Percentiles rank a stretch among this genome's conserved stretches.
These are phyloP conservation scores for Parietichytrium sp. DNA, from an alignment of 108 stramenopile genomes.

Conservation along the genomic window DNA sequence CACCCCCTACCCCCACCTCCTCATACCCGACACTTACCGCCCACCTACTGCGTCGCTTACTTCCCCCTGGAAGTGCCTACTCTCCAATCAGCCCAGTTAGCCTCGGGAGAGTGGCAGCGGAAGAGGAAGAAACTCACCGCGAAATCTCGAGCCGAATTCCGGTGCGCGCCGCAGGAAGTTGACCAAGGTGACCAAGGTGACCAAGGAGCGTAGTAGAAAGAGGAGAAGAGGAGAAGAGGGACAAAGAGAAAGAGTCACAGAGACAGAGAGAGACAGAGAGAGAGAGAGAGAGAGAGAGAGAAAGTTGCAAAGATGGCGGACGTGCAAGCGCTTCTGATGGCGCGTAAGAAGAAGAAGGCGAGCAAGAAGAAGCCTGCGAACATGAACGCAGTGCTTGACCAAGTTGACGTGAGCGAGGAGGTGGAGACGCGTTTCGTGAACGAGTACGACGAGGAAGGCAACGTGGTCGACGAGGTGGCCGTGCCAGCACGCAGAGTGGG, in stretches of 20 bases:
- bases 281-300: neutral
- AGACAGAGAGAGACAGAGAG: neutral
- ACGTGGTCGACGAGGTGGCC: neutral
- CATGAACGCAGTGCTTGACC: no score
- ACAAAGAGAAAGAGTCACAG: neutral
- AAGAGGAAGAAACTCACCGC: no score
- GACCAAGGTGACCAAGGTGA: no score
- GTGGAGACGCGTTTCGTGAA: neutral
- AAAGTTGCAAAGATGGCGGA: neutral
- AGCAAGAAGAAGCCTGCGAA: neutral
- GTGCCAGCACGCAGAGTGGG: neutral
- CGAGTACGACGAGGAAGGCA: neutral
- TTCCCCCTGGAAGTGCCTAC: no score
- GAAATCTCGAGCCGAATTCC: no score
- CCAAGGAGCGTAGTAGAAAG: no score
- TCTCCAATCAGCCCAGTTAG: no score
- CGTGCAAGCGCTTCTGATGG: conserved; percentile 15
- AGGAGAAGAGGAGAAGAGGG: neutral
- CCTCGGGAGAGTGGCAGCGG: no score
- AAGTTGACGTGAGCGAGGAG: neutral
- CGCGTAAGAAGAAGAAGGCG: conserved; percentile 32
- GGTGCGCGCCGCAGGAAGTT: no score
- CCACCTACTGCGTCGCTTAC: no score
- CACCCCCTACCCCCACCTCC: no score
- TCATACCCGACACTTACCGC: no score